These are phyloP conservation scores for Leishmania turanica DNA, from an alignment of 208 protist genomes.

Conservation along the genomic window DNA sequence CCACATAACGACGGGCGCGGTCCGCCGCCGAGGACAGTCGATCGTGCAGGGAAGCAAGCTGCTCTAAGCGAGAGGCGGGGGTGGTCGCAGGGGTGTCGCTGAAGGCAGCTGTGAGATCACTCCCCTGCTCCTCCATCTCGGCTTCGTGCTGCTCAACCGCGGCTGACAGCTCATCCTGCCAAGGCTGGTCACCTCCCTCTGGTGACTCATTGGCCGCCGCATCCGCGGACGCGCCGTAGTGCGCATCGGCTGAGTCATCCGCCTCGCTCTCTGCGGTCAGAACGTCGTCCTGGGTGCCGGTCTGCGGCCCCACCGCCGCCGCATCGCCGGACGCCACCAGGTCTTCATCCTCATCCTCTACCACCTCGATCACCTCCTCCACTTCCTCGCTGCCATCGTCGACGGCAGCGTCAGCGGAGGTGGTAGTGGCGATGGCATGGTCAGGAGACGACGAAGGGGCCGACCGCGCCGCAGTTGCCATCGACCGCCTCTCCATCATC, in stretches of 20 bases:
- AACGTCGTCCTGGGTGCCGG: constrained; percentile 8
- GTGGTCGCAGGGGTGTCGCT: constrained; percentile 16
- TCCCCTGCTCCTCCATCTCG: constrained; percentile 28
- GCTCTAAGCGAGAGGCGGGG: constrained; percentile 27
- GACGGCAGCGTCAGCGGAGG: constrained; percentile 2
- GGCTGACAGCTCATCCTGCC: constrained; percentile 31
- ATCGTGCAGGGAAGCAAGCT: constrained; percentile 39
- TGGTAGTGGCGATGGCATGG: not conserved
- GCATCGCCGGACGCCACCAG: constrained; percentile 21
- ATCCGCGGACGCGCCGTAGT: not conserved
- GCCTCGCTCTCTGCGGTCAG: constrained; percentile 9
- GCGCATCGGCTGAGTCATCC: constrained; percentile 10
- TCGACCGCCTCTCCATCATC: constrained; percentile 10
- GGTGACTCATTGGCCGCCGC: not conserved
- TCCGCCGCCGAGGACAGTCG: constrained; percentile 50
- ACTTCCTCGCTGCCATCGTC: constrained; percentile 22
- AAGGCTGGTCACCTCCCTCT: constrained; percentile 6
- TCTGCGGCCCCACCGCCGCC: constrained; percentile 4
- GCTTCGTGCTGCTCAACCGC: constrained; percentile 38
- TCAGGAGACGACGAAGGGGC: not conserved
- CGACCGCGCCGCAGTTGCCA: not conserved
- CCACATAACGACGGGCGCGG: constrained; percentile 35
- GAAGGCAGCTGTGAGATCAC: constrained; percentile 25
- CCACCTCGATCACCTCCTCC: constrained; percentile 40
- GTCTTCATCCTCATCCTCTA: constrained; percentile 32